phyloP scores from a whole-genome alignment of 768 basidiomycete genomes.

The Calvatia gigantea region DNA sequence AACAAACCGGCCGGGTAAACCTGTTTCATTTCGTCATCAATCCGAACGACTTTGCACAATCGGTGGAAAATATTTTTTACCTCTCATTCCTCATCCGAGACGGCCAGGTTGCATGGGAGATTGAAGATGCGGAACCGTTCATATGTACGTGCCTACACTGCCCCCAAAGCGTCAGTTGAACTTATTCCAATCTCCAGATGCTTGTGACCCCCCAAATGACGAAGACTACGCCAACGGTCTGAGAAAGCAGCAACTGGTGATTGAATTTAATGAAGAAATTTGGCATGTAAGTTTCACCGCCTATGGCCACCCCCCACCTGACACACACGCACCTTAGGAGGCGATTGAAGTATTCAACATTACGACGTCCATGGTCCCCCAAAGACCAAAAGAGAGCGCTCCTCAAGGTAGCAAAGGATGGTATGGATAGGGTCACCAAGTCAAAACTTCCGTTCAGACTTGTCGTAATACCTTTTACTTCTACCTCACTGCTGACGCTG shows the following conservation, averaged over 20 bases:
- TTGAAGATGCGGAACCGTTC: constrained; percentile 64
- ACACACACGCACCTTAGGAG: constrained; percentile 41
- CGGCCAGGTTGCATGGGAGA: constrained; percentile 74
- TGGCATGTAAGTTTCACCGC: constrained; percentile 65
- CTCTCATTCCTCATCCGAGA: constrained; percentile 90
- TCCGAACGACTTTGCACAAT: constrained; percentile 87
- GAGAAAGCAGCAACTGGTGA: constrained; percentile 78
- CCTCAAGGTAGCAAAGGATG: constrained; percentile 58
- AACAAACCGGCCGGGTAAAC: constrained; percentile 51
- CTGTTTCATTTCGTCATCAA: constrained; percentile 88
- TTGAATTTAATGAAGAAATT: constrained; percentile 87
- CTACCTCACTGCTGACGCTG: background rate
- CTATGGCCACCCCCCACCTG: background rate
- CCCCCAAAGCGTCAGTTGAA: background rate
- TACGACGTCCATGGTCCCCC: constrained; percentile 69
- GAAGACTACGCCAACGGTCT: constrained; percentile 63
- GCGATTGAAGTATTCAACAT: constrained; percentile 89
- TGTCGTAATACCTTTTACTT: constrained; percentile 4
- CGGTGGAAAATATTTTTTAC: constrained; percentile 96
- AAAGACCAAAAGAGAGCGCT: constrained; percentile 55
- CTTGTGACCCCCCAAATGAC: constrained; percentile 60
- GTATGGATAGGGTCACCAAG: constrained; percentile 50
- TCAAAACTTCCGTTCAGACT: too few species aligned
- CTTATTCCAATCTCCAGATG: constrained; percentile 36
- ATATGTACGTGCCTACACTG: constrained; percentile 55